Conservation (phyloP, 1,284 basidiomycete species). For the Trichosporon asahii region DNA sequence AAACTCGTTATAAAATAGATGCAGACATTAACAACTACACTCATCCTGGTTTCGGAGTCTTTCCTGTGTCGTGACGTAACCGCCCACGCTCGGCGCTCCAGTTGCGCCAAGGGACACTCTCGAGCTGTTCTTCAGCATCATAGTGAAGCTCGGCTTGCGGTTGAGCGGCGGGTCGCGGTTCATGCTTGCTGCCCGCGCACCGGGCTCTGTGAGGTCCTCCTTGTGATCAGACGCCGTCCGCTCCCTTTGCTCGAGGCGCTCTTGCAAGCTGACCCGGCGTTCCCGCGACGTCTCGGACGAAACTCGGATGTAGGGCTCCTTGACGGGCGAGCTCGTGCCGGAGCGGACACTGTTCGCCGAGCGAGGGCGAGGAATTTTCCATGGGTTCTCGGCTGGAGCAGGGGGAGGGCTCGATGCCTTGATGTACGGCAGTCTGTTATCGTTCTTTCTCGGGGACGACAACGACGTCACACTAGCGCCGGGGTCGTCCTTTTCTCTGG, state of each 20-base stretch:
- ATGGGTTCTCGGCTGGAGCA: not conserved
- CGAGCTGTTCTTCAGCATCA: constrained; percentile 4
- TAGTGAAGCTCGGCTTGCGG: not conserved
- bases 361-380: not conserved
- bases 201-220: not conserved
- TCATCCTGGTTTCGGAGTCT: not conserved
- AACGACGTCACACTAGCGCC: not conserved
- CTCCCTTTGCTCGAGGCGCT: not conserved
- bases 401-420: not conserved
- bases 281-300: not conserved
- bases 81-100: not conserved
- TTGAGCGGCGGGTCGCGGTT: not conserved
- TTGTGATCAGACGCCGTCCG: too few species aligned
- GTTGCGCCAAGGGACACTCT: not conserved
- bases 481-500: not conserved
- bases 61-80: not conserved
- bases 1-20: not conserved
- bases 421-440: not conserved
- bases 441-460: not conserved
- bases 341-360: not conserved
- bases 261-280: not conserved
- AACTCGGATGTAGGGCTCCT: not conserved
- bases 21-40: not conserved
- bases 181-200: not conserved
- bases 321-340: not conserved